A percentile compares a stretch with the other conserved stretches of the same genome.
phyloP scores from a whole-genome alignment of 805 yeast species.

The Candida glaebosa region DNA sequence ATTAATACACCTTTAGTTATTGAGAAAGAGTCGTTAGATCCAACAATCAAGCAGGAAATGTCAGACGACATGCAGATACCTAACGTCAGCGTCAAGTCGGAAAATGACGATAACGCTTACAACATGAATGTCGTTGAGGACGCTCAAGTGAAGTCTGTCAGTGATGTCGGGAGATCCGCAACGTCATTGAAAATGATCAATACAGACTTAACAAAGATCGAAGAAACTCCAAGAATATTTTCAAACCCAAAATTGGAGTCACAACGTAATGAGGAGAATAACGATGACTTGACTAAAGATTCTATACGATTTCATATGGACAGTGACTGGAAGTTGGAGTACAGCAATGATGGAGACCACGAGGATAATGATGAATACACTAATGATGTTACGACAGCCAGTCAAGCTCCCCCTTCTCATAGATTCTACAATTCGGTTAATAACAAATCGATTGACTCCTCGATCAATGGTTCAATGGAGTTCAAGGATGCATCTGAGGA shows the following conservation, averaged over 20 bases:
- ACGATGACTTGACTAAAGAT: slow-evolving; percentile 13
- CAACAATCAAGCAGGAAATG: not conserved
- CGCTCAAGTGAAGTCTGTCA: slow-evolving; percentile 1
- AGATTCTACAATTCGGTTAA: not conserved
- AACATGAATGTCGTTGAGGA: not conserved
- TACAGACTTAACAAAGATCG: not conserved
- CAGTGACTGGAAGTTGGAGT: slow-evolving; percentile 35
- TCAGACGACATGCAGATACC: not conserved
- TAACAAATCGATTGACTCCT: slow-evolving; percentile 3
- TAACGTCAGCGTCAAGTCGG: not conserved
- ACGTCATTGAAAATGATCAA: slow-evolving; percentile 2
- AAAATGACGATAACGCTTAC: not conserved
- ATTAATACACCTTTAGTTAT: not conserved
- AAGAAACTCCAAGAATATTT: slow-evolving; percentile 2
- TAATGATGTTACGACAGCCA: slow-evolving; percentile 15
- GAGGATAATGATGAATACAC: slow-evolving; percentile 34
- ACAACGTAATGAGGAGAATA: not conserved
- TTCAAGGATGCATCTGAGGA: slow-evolving; percentile 20
- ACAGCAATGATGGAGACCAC: slow-evolving; percentile 36
- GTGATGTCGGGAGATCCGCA: slow-evolving; percentile 4
- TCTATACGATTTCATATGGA: slow-evolving; percentile 31
- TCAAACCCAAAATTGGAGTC: not conserved
- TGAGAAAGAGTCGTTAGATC: not conserved
- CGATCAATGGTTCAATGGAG: slow-evolving; percentile 12
- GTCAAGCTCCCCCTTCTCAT: not conserved